These are phyloP conservation scores for Porpolomopsis calyptriformis DNA, from an alignment of 768 basidiomycete species.

Conservation along the genomic window DNA sequence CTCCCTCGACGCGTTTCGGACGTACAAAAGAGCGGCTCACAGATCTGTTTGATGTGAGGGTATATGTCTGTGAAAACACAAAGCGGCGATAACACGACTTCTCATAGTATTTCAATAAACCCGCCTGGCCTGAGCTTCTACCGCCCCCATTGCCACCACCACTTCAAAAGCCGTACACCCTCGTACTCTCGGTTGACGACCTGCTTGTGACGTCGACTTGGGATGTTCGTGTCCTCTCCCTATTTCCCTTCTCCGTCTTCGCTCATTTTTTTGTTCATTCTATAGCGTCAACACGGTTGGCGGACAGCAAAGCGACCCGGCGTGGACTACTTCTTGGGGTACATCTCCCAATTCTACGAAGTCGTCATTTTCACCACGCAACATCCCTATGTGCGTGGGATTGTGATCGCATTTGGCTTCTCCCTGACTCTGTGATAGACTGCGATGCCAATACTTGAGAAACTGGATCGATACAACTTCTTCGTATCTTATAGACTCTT, in stretches of 20 bases:
- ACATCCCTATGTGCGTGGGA: constrained; percentile 64
- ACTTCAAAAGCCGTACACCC: constrained; percentile 84
- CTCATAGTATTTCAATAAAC: constrained; percentile 80
- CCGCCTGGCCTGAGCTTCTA: constrained; percentile 84
- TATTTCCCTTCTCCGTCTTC: background rate
- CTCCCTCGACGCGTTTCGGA: constrained; percentile 52
- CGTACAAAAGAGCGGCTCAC: constrained; percentile 52
- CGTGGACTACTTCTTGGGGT: constrained; percentile 95
- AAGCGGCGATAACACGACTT: background rate
- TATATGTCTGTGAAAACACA: background rate
- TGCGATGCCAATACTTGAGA: constrained; percentile 78
- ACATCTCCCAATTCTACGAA: constrained; percentile 97
- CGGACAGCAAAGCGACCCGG: constrained; percentile 95
- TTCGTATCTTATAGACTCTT: constrained; percentile 85
- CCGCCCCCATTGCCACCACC: constrained; percentile 77
- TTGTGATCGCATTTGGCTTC: constrained; percentile 4
- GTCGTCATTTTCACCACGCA: constrained; percentile 93
- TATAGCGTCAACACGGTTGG: constrained; percentile 87
- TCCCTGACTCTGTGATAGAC: constrained; percentile 40
- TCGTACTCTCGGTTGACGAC: constrained; percentile 86
- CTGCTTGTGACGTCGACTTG: constrained; percentile 85
- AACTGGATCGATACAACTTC: constrained; percentile 88
- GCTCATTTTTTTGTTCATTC: constrained; percentile 4
- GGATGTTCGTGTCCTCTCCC: constrained; percentile 60
- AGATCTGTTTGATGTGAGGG: constrained; percentile 62